Evolutionary conservation across 805 yeast genomes (phyloP), one percentile per base, ranked within the genome.

Genomic region (Kazachstania africana): DNA sequence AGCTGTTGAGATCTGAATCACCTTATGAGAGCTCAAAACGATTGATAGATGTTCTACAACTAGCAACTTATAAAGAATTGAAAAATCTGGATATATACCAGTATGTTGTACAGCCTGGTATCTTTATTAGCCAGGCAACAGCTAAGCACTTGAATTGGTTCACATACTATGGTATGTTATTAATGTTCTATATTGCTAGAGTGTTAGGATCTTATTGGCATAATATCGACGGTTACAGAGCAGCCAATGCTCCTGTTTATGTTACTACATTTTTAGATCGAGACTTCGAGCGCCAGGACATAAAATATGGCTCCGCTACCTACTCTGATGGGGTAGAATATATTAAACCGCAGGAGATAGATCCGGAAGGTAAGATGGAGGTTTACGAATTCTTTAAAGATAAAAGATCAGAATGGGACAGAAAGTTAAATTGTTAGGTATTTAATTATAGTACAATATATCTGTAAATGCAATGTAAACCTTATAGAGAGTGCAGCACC

Each of bases 11-110:
- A 39, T 65, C 79, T 12, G 65, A 63, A 26, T 71, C 69, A 29
- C 75, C 95, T 4, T 91, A 91, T 50, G 97, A 88, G 53, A 94
- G 94, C 5, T 84, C 96, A 1, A 91, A 91, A 49, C 64, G 94
- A 46, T 60, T 78, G 42, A 75, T 87, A 25, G 97, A 91, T 55
- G 63, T 87, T 33, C 56, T 85, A 28, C 97, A 88, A 55, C 55
- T 70, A 28, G 85, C 81, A 6, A 70, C 85, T 1, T 80, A 70
- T 53, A 53, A 69, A 37, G 42, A 59, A 12, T 57, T 84, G 45
- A 44, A 57, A 22, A 45, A 66, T 8, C 50, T 65, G 32, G 78
- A 75, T 1, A 70, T 91, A 31, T 63, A 62, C 30, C 85, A 80
- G 48, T 85, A 81, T 57, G 60, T 88, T 22, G 74, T 81, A 4